Evolutionary conservation across 768 basidiomycete genomes (phyloP), one percentile per base, ranked within the genome.

Genomic region (Podaxis sp.): DNA sequence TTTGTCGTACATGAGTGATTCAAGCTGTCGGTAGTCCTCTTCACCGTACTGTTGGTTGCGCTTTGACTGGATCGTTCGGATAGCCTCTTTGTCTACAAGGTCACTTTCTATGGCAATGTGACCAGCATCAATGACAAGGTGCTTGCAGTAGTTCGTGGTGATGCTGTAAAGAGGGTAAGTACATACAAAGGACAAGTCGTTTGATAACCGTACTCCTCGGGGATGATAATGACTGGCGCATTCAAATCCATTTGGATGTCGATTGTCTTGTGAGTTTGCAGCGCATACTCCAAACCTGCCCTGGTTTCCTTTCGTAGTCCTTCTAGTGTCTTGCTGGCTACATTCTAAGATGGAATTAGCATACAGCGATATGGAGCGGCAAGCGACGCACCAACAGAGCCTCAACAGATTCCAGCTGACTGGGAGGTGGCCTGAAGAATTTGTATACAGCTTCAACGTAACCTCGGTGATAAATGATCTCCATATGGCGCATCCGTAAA

Each of bases 191-290:
- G 33, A 57, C 4, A 33, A 51, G 24, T 57, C 8, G 12, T 37
- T 50, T 8, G 56, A 5, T 24, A 11, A 17, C 73, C 79, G 60
- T 71, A 95, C 94, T 93, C 88, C 77, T 99, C 96, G 1, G 97
- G 97, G 57, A 99, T 84, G 68, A 99, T 94, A 71, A 99, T 97
- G 67, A 99, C 87, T 4, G 97, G 97, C 0, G 97, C 95, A 69
- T 96, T 93, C 82, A 99, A 84, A 70, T 99, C 96, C 77, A 99
- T 86, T 66, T 93, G 91, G n/a, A 99, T 80, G 72, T 99, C 96
- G 49, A 99, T 80, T 1, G 97, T 99, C 80, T 95, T 96, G 80
- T 97, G 96, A 15, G 86, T 88, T 73, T 95, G 89, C 53, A 99
- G 76, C 0, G 96, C 96, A 75, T 90, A 90, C 77, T 99, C 96